Evolutionary conservation across 176 grass and related monocot species (phyloP).

Genomic region (Juncus inflexus): DNA sequence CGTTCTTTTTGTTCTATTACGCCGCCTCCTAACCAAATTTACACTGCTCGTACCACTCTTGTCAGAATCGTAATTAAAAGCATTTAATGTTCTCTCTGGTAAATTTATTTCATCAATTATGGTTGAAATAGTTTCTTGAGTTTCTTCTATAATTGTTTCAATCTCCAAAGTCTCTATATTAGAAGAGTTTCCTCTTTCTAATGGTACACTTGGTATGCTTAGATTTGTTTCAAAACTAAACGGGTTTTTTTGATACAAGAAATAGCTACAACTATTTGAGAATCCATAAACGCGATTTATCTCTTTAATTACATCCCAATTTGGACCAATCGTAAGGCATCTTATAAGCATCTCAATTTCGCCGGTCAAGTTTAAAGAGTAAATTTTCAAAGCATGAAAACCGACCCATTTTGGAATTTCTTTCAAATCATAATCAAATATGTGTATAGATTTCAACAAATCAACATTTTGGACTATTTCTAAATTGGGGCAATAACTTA

Average conservation of each 20-base stretch:
- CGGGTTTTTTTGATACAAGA: slow-evolving; percentile 54
- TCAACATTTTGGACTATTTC: slow-evolving; percentile 35
- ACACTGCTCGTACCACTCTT: slow-evolving; percentile 2
- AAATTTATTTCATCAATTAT: slow-evolving; percentile 16
- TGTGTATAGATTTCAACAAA: slow-evolving; percentile 37
- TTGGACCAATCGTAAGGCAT: slow-evolving; percentile 42
- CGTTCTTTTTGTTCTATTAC: slow-evolving; percentile 4
- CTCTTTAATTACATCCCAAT: slow-evolving; percentile 55
- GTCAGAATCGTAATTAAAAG: slow-evolving; percentile 8
- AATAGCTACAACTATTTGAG: slow-evolving; percentile 40
- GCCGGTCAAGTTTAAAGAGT: slow-evolving; percentile 42
- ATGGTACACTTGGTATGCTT: slow-evolving; percentile 13
- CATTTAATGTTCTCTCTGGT: slow-evolving; percentile 5
- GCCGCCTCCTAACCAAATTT: slow-evolving; percentile 4
- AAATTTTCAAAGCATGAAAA: slow-evolving; percentile 34
- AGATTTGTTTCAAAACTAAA: slow-evolving; percentile 48
- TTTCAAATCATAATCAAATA: slow-evolving; percentile 57
- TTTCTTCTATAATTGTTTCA: slow-evolving; percentile 30
- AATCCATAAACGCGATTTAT: slow-evolving; percentile 48
- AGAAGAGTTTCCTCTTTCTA: slow-evolving; percentile 28
- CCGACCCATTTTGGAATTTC: slow-evolving; percentile 57
- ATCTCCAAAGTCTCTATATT: slow-evolving; percentile 7
- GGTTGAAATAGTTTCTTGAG: slow-evolving; percentile 3
- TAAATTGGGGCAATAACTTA: slow-evolving; percentile 47
- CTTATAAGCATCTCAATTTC: slow-evolving; percentile 33